Percentiles rank a stretch among this genome's conserved stretches.
phyloP scores from a whole-genome alignment of 2,329 filamentous ascomycete genomes.

The Pochonia chlamydosporia region DNA sequence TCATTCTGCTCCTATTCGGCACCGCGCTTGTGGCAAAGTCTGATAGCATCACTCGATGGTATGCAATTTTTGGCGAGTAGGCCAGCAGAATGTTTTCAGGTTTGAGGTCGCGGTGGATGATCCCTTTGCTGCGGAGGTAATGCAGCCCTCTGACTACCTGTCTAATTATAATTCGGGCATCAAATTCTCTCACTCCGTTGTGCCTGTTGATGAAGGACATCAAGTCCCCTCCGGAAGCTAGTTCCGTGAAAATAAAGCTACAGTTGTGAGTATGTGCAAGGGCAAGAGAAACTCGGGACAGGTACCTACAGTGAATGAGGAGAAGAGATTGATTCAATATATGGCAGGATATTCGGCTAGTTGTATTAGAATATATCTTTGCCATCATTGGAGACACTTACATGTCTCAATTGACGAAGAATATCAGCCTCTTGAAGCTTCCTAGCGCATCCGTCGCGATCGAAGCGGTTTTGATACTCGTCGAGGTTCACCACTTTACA shows the following conservation, averaged over 20 bases:
- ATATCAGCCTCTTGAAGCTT: conserved; percentile 46
- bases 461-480: conserved; percentile 18
- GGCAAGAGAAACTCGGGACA: neutral
- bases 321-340: conserved; percentile 45
- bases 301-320: conserved; percentile 37
- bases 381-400: conserved; percentile 23
- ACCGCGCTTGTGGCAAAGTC: conserved; percentile 47
- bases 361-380: conserved; percentile 10
- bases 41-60: conserved; percentile 42
- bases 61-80: conserved; percentile 35
- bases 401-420: conserved; percentile 48
- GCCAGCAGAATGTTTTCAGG: conserved; percentile 48
- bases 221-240: conserved; percentile 50
- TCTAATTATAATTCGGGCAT: conserved; percentile 38
- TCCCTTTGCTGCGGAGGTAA: conserved; percentile 43
- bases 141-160: conserved; percentile 40
- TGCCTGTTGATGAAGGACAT: conserved; percentile 40
- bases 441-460: conserved; percentile 25
- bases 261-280: conserved; percentile 1
- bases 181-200: conserved; percentile 26
- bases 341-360: conserved; percentile 49
- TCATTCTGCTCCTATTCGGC: conserved; percentile 34
- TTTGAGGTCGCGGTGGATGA: conserved; percentile 50
- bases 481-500: conserved; percentile 60
- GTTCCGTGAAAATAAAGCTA: conserved; percentile 51